phyloP scores from a whole-genome alignment of 495 filamentous ascomycete genomes.

The Cenococcum geophilum region DNA sequence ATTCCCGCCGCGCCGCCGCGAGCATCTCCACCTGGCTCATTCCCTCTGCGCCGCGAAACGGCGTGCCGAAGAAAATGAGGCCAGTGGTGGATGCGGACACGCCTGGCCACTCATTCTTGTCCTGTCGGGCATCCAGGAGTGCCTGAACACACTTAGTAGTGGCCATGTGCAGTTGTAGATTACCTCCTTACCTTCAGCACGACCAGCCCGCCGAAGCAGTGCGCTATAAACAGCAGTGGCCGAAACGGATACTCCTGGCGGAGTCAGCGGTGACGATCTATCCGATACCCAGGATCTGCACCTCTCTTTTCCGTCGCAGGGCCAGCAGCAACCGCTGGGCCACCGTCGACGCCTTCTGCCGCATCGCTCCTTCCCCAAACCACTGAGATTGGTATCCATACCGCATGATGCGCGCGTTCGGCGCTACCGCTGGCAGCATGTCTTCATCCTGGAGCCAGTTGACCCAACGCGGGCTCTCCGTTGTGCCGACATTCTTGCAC shows the following conservation, averaged over 20 bases:
- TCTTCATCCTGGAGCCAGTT: conserved; percentile 27
- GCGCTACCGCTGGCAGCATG: conserved; percentile 25
- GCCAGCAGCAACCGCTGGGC: conserved; percentile 10
- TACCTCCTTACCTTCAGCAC: conserved; percentile 10
- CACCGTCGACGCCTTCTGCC: conserved; percentile 21
- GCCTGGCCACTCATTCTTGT: conserved; percentile 13
- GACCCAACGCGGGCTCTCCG: conserved; percentile 20
- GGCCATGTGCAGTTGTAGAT: background rate
- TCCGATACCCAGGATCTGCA: background rate
- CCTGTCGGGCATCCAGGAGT: conserved; percentile 19
- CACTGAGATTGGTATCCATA: conserved; percentile 29
- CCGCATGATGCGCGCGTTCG: conserved; percentile 28
- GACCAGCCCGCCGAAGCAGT: conserved; percentile 18
- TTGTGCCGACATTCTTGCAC: conserved; percentile 27
- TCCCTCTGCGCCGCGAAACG: conserved; percentile 17
- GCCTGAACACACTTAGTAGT: conserved; percentile 7
- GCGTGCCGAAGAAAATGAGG: conserved; percentile 18
- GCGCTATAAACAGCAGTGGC: conserved; percentile 20
- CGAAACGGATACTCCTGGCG: conserved; percentile 11
- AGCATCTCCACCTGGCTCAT: conserved; percentile 23
- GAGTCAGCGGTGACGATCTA: background rate
- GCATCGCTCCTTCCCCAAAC: conserved; percentile 22
- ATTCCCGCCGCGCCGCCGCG: conserved; percentile 10
- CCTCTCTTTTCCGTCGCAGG: conserved; percentile 14
- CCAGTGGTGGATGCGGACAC: conserved; percentile 13